phyloP scores from a whole-genome alignment of 179 eudicot species.

The Spergularia azorica region DNA sequence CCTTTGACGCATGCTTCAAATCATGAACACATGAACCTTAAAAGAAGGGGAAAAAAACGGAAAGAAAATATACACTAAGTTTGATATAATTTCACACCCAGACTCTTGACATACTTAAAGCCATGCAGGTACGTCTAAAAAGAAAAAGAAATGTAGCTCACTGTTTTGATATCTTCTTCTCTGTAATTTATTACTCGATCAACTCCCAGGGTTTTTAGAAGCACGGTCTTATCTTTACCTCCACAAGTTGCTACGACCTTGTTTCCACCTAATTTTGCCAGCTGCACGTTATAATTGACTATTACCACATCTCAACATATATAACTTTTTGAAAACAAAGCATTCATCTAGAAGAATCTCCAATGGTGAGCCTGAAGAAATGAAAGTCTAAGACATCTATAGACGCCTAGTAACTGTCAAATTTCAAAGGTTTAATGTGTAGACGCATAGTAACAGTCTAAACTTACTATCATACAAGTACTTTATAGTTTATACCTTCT shows the following conservation, averaged over 20 bases:
- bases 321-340: too few relatives aligned
- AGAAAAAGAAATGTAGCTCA: slow-evolving; percentile 31
- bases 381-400: not conserved
- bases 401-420: too few relatives aligned
- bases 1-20: not conserved
- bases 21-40: not conserved
- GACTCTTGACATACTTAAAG: not conserved
- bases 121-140: slow-evolving; percentile 8
- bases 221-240: slow-evolving; percentile 79
- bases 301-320: not conserved
- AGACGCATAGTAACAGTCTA: too few relatives aligned
- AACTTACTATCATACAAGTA: too few relatives aligned
- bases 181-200: slow-evolving; percentile 94
- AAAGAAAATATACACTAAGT: not conserved
- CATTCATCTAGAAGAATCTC: not conserved
- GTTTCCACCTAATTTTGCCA: slow-evolving; percentile 95
- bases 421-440: too few relatives aligned
- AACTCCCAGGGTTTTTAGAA: slow-evolving; percentile 77
- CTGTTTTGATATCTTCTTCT: slow-evolving; percentile 77
- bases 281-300: slow-evolving; percentile 47
- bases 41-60: not conserved
- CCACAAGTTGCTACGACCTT: slow-evolving; percentile 97
- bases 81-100: not conserved
- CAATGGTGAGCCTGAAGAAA: not conserved
- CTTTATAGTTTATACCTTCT: too few relatives aligned